Conservation (phyloP, 768 basidiomycete species). For the Amanita fuliginea region DNA sequence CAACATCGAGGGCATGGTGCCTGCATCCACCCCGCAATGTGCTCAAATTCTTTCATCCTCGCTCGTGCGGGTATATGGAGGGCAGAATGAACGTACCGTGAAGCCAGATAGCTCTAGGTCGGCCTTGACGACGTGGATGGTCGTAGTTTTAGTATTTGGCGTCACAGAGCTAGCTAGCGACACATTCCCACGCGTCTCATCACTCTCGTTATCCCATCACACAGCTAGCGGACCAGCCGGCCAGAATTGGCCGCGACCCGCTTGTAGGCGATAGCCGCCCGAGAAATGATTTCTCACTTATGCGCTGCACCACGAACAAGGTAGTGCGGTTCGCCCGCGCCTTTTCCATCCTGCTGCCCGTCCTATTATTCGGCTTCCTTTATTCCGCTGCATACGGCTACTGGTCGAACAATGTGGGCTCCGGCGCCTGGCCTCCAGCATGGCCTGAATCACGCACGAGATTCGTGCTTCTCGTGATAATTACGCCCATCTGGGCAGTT, state of each 20-base stretch:
- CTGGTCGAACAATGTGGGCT: constrained; percentile 5
- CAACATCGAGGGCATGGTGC: constrained; percentile 24
- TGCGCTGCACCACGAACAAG: neutral
- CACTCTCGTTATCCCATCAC: too few relatives aligned
- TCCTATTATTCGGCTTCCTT: neutral
- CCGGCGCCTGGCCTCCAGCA: constrained; percentile 7
- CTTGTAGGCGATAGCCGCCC: too few relatives aligned
- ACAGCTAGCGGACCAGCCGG: too few relatives aligned
- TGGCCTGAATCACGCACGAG: constrained; percentile 8
- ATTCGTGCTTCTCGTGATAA: constrained; percentile 6
- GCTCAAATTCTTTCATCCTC: constrained; percentile 22
- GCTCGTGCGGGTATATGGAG: constrained; percentile 11
- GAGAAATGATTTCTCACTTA: neutral
- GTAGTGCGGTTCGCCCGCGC: neutral
- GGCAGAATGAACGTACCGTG: constrained; percentile 28
- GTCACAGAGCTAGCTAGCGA: constrained; percentile 18
- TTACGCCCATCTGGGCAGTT: constrained; percentile 5
- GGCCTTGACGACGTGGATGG: constrained; percentile 36
- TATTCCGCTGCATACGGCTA: neutral
- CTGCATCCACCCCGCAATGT: constrained; percentile 32
- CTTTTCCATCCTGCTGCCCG: neutral
- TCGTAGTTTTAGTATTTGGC: constrained; percentile 24
- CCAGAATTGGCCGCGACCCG: too few relatives aligned
- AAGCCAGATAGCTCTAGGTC: constrained; percentile 28
- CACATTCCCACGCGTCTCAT: constrained; percentile 21